These are phyloP conservation scores for Ceratocystis albifundus DNA, from an alignment of 2,329 filamentous ascomycete species.

Conservation along the genomic window DNA sequence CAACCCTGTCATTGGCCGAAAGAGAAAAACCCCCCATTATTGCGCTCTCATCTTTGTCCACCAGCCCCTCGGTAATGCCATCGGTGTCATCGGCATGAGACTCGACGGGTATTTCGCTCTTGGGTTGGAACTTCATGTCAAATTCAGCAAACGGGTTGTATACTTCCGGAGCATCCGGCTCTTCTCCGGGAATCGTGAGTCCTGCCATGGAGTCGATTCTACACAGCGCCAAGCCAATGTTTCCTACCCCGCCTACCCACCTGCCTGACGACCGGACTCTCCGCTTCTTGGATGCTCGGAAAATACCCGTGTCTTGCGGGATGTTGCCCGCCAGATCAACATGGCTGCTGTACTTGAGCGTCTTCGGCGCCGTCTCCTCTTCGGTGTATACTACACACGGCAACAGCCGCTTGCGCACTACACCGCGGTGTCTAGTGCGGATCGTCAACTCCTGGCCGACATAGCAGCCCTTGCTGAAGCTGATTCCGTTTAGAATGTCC, in stretches of 20 bases:
- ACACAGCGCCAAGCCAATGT: constrained; percentile 77
- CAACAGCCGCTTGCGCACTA: constrained; percentile 80
- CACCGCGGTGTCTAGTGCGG: constrained; percentile 83
- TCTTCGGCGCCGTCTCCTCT: constrained; percentile 29
- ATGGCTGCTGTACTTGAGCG: constrained; percentile 39
- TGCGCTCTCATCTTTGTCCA: constrained; percentile 12
- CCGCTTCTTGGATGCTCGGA: constrained; percentile 37
- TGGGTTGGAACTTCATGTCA: constrained; percentile 36
- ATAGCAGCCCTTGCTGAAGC: constrained; percentile 95
- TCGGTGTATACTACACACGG: constrained; percentile 60
- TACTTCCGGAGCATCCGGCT: constrained; percentile 47
- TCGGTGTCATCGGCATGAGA: neutral
- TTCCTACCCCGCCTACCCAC: constrained; percentile 67
- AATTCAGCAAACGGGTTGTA: constrained; percentile 53
- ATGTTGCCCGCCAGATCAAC: constrained; percentile 31
- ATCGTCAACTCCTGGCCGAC: constrained; percentile 95
- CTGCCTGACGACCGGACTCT: constrained; percentile 58
- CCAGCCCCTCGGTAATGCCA: neutral
- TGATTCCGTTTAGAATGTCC: constrained; percentile 72
- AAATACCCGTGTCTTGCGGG: constrained; percentile 40
- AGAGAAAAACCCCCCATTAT: constrained; percentile 18
- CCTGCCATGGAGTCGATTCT: constrained; percentile 86
- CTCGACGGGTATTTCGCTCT: neutral
- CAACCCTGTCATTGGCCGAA: constrained; percentile 25
- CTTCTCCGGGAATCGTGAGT: constrained; percentile 52